Base-by-base conservation (phyloP, 768 basidiomycete genomes). In the Mycena alexandri region DNA sequence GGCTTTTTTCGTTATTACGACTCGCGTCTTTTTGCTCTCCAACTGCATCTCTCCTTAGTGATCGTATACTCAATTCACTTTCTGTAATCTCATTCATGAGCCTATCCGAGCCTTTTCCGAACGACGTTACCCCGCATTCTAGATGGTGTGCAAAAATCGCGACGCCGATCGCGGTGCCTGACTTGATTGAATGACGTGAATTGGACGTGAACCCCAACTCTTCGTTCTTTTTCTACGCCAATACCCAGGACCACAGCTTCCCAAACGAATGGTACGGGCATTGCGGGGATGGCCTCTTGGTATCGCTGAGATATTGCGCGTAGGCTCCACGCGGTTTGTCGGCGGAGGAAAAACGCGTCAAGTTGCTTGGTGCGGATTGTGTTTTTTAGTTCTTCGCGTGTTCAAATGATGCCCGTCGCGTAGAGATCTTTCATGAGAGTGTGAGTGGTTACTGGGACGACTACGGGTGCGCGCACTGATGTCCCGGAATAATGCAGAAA, bases 371-470 rank as follows among this genome's bases (percentile, higher is more conserved):
- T 71, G 43, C 58, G 66, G 52, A 44, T 19, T n/a, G 21, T 25
- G 33, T 50, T 21, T n/a, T 41, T 14, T 22, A 12, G 29, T 29
- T 63, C 16, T 57, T 54, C 17, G 10, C 43, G 38, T 33, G 17
- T 51, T 51, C 16, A 55, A 17, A 51, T 22, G 13, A 14, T 56
- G 16, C 22, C 12, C 25, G 14, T 41, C 34, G 2, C 19, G 5
- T 54, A 68, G 96, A 96, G 79, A 94, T 98, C 71, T 97, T 98
- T 74, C 95, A 96, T 73, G 96, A 98, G 78, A 90, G 91, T 17
- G 95, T 94, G 73, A 58, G 77, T 64, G 59, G 25, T 24, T 5
- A 0, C 25, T 55, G 6, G 43, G 11, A 12, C 5, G 34, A n/a
- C 13, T 38, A 5, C 13, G 16, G 17, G 11, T 1, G 54, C 0